Evolutionary conservation across 2,329 filamentous ascomycete species (phyloP).

Genomic region (Pestalotiopsis sp.): DNA sequence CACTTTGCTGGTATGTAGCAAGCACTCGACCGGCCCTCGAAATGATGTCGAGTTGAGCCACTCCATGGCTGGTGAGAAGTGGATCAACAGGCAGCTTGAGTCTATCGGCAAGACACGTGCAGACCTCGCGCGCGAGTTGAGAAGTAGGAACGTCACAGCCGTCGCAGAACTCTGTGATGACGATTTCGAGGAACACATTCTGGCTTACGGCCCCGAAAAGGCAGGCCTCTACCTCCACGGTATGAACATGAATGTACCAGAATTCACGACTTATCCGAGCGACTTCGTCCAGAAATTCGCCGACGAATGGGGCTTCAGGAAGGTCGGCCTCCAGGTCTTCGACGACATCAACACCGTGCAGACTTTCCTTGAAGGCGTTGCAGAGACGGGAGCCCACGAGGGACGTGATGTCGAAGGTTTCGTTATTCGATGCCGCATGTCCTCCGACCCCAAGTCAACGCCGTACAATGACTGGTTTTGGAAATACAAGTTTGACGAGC

Average conservation of each 20-base stretch:
- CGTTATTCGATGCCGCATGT: constrained; percentile 84
- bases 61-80: constrained; percentile 77
- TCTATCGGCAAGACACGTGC: constrained; percentile 74
- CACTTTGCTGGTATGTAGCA: constrained; percentile 94
- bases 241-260: constrained; percentile 91
- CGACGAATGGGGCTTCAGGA: constrained; percentile 89
- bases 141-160: constrained; percentile 83
- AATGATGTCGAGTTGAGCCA: constrained; percentile 74
- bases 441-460: constrained; percentile 44
- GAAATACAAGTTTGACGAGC: constrained; percentile 99
- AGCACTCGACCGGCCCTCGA: constrained; percentile 90
- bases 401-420: constrained; percentile 96
- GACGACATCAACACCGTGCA: constrained; percentile 74
- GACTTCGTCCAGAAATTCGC: constrained; percentile 86
- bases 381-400: constrained; percentile 85
- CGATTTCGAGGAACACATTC: constrained; percentile 92
- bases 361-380: constrained; percentile 78
- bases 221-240: constrained; percentile 95
- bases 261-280: constrained; percentile 85
- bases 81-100: constrained; percentile 77
- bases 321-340: constrained; percentile 78
- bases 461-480: constrained; percentile 96
- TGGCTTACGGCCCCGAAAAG: constrained; percentile 79
- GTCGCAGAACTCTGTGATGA: constrained; percentile 97
- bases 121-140: constrained; percentile 75